phyloP scores from a whole-genome alignment of 495 filamentous ascomycete species.

The Aspergillus mulundensis region DNA sequence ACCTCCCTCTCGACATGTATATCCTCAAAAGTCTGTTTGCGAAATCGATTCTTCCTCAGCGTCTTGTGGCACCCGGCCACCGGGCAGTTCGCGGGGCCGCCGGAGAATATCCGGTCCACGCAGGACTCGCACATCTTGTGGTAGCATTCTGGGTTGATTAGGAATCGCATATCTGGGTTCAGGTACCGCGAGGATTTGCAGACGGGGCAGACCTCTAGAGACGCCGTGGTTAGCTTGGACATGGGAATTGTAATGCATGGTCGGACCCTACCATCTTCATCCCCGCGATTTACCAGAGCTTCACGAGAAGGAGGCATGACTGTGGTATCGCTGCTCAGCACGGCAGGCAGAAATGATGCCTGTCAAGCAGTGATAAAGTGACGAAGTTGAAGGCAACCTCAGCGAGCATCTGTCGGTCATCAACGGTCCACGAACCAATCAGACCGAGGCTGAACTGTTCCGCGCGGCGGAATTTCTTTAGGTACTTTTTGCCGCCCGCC shows the following conservation, averaged over 20 bases:
- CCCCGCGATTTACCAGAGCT: slow-evolving; percentile 33
- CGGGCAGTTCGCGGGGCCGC: slow-evolving; percentile 85
- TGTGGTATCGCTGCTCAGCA: not conserved
- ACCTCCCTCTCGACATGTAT: slow-evolving; percentile 89
- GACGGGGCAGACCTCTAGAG: slow-evolving; percentile 82
- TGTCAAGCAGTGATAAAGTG: not conserved
- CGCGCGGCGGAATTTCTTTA: slow-evolving; percentile 23
- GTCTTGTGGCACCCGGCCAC: slow-evolving; percentile 82
- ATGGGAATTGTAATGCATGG: not conserved
- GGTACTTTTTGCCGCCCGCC: slow-evolving; percentile 13
- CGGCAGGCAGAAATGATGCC: slow-evolving; percentile 7
- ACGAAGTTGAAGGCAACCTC: not conserved
- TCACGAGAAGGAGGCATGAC: slow-evolving; percentile 35
- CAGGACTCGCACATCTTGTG: slow-evolving; percentile 96
- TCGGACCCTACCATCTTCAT: slow-evolving; percentile 47
- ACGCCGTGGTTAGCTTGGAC: slow-evolving; percentile 16
- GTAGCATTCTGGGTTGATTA: slow-evolving; percentile 97
- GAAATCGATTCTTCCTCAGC: slow-evolving; percentile 77
- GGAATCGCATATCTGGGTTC: slow-evolving; percentile 87
- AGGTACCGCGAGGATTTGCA: slow-evolving; percentile 95
- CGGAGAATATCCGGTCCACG: slow-evolving; percentile 89
- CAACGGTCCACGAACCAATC: slow-evolving; percentile 23
- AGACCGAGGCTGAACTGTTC: slow-evolving; percentile 15
- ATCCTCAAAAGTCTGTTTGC: slow-evolving; percentile 85
- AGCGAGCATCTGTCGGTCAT: not conserved